Conservation (phyloP, 2,329 filamentous ascomycete species). For the Davidsoniella neocaledoniae region DNA sequence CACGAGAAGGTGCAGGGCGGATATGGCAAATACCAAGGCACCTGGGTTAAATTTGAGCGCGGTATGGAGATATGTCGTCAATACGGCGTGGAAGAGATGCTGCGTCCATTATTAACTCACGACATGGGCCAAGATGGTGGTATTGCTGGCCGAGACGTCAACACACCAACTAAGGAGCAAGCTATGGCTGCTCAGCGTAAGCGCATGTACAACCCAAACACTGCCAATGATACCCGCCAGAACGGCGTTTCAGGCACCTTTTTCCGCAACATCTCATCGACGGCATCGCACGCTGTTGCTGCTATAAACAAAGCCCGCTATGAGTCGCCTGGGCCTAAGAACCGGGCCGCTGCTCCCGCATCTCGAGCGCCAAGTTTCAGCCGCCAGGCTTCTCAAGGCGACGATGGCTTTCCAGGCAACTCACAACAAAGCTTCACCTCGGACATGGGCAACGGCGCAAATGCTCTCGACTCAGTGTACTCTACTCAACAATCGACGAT, state of each 20-base stretch:
- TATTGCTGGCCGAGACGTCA: slow-evolving; percentile 54
- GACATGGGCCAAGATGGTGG: slow-evolving; percentile 65
- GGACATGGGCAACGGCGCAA: slow-evolving; percentile 50
- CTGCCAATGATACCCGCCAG: slow-evolving; percentile 48
- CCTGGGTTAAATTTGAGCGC: slow-evolving; percentile 90
- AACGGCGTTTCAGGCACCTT: slow-evolving; percentile 67
- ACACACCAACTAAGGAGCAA: slow-evolving; percentile 96
- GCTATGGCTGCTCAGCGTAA: slow-evolving; percentile 94
- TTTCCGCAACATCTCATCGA: slow-evolving; percentile 91
- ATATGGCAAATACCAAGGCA: slow-evolving; percentile 97
- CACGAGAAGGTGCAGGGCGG: slow-evolving; percentile 98
- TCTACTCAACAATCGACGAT: slow-evolving; percentile 22
- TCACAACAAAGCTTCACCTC: slow-evolving; percentile 75
- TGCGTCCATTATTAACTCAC: slow-evolving; percentile 61
- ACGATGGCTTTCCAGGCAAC: slow-evolving; percentile 49
- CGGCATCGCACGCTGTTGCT: slow-evolving; percentile 80
- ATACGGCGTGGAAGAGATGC: slow-evolving; percentile 58
- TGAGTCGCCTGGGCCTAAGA: slow-evolving; percentile 64
- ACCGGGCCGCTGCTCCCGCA: slow-evolving; percentile 19
- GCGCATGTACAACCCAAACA: slow-evolving; percentile 58
- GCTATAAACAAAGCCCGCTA: slow-evolving; percentile 93
- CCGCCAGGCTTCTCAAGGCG: slow-evolving; percentile 49
- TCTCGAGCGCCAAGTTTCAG: slow-evolving; percentile 45
- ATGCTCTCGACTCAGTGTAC: slow-evolving; percentile 15
- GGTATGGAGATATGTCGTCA: slow-evolving; percentile 81